Evolutionary conservation across 306 rosid species (phyloP), one percentile per base, ranked within the genome.

Genomic region (Biancaea sappan): DNA sequence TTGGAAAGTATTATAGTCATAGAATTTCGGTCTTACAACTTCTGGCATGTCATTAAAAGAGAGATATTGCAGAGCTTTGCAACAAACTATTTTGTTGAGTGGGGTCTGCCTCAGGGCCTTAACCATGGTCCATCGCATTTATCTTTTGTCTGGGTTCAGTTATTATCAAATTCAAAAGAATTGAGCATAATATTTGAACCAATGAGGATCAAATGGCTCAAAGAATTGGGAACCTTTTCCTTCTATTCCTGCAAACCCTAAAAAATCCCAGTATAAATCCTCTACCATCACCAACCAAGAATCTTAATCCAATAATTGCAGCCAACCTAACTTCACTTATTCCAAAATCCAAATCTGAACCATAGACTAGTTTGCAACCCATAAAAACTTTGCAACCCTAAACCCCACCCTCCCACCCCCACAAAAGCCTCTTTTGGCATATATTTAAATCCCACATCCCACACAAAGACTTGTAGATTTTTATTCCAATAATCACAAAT

Each of bases 381-480:
- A n/a, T n/a, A n/a, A n/a, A n/a, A n/a, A n/a, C n/a, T n/a, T n/a
- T n/a, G n/a, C n/a, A n/a, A n/a, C n/a, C n/a, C n/a, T n/a, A n/a
- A n/a, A n/a, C n/a, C n/a, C n/a, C n/a, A n/a, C n/a, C n/a, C n/a
- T n/a, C n/a, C n/a, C n/a, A n/a, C n/a, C n/a, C n/a, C n/a, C n/a
- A n/a, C n/a, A n/a, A n/a, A n/a, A n/a, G n/a, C n/a, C n/a, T n/a
- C n/a, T n/a, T n/a, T n/a, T n/a, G 9, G 18, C 37, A 75, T 26
- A 62, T 41, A 75, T 62, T 61, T 10, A 25, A 29, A 41, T 41
- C 9, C n/a, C 7, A 38, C 78, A 81, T 53, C 70, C 71, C 69
- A 41, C 24, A 15, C 31, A 59, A 46, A 50, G 57, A 70, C 43
- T 29, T 25, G 48, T 26, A 48, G 32, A 58, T 48, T 25, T 66